Conservation (phyloP, 306 rosid genomes). For the Glycine latifolia region DNA sequence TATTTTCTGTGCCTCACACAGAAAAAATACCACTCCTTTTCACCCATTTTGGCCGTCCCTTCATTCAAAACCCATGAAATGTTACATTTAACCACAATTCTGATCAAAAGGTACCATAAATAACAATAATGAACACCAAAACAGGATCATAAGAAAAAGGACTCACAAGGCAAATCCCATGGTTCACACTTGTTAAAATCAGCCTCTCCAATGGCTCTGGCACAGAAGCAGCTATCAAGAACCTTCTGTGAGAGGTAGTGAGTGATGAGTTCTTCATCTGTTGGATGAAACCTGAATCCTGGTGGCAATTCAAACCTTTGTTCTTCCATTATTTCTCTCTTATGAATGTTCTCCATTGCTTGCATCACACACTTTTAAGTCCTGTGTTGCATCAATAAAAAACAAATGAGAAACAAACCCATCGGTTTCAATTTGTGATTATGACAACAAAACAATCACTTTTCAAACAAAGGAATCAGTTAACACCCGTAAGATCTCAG, state of each 20-base stretch:
- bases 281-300: conserved; percentile 93
- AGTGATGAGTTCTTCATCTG: conserved; percentile 85
- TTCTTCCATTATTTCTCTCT: conserved; percentile 44
- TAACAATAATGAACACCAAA: neutral
- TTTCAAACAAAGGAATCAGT: neutral
- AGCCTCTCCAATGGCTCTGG: conserved; percentile 76
- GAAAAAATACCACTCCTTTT: conserved; percentile 87
- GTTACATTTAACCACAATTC: neutral
- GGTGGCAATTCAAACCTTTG: conserved; percentile 72
- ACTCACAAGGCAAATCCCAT: conserved; percentile 95
- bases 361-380: conserved; percentile 26
- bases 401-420: neutral
- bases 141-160: neutral
- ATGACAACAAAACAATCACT: conserved; percentile 30
- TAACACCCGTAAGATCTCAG: neutral
- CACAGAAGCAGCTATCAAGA: conserved; percentile 58
- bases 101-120: neutral
- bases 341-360: conserved; percentile 59
- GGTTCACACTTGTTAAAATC: conserved; percentile 92
- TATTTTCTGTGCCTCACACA: conserved; percentile 79
- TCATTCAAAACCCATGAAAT: conserved; percentile 1
- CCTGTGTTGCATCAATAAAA: conserved; percentile 32
- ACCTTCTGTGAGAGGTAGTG: conserved; percentile 77
- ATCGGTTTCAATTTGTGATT: neutral
- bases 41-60: conserved; percentile 90